Conservation (phyloP, 768 basidiomycete genomes). For the Leccinum disarticulatum region DNA sequence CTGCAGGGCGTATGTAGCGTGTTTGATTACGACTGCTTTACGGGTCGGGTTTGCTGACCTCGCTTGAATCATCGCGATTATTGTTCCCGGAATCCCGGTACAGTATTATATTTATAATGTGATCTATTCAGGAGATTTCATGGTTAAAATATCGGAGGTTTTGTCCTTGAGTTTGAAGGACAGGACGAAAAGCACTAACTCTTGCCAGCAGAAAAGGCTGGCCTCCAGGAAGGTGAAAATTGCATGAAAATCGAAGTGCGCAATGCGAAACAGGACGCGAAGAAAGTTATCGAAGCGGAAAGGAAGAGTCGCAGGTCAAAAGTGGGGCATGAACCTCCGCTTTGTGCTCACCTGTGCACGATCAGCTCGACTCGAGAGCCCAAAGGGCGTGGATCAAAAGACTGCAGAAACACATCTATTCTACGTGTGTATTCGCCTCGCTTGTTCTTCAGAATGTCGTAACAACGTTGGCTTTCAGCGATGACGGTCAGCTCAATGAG, state of each 20-base stretch:
- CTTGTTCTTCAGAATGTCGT: conserved; percentile 2
- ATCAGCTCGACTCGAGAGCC: conserved; percentile 61
- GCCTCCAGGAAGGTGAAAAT: conserved; percentile 68
- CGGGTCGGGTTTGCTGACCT: no score
- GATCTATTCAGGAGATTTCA: no score
- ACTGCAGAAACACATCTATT: conserved; percentile 56
- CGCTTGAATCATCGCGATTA: no score
- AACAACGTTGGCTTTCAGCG: conserved; percentile 28
- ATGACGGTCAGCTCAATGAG: conserved; percentile 51
- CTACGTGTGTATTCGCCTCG: conserved; percentile 43
- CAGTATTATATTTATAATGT: no score
- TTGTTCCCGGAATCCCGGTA: no score
- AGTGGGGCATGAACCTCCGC: conserved; percentile 42
- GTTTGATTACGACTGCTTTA: no score
- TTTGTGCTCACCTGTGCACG: conserved; percentile 44
- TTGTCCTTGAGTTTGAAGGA: conserved; percentile 33
- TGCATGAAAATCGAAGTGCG: conserved; percentile 64
- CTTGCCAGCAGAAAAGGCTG: conserved; percentile 51
- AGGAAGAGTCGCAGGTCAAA: conserved; percentile 49
- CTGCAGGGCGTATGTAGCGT: no score
- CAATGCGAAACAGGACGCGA: conserved; percentile 55
- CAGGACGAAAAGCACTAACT: conserved; percentile 62
- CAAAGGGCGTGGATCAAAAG: conserved; percentile 43
- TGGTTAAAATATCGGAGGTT: no score
- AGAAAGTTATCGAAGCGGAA: conserved; percentile 52